phyloP scores from a whole-genome alignment of 768 basidiomycete genomes.

The Lentinula sp. region DNA sequence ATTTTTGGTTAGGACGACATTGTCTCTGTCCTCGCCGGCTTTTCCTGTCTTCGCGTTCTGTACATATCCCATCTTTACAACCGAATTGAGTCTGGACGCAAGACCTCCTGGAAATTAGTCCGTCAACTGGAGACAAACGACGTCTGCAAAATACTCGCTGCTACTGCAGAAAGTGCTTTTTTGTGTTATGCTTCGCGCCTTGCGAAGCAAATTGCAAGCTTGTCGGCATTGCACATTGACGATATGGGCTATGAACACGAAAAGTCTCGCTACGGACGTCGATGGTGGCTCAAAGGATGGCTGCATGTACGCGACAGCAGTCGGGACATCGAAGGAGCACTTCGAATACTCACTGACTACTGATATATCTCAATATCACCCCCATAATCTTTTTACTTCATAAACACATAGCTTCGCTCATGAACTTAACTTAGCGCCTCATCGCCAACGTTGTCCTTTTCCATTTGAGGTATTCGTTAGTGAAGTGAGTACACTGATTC shows the following conservation, averaged over 20 bases:
- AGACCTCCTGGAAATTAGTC: neutral
- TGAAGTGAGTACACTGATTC: too few species aligned
- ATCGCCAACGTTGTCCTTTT: too few species aligned
- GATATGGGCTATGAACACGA: neutral
- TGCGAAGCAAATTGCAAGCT: neutral
- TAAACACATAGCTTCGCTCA: too few species aligned
- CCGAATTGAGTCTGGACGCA: neutral
- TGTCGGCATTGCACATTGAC: neutral
- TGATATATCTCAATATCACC: too few species aligned
- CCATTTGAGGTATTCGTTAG: too few species aligned
- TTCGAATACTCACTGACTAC: neutral
- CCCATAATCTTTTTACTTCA: too few species aligned
- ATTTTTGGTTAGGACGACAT: neutral
- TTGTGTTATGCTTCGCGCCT: neutral
- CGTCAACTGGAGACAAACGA: neutral
- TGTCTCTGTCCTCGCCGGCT: neutral
- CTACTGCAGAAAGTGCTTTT: neutral
- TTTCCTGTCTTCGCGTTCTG: neutral
- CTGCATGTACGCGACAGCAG: neutral
- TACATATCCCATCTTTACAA: neutral
- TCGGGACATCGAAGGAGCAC: neutral
- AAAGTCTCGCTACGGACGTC: neutral
- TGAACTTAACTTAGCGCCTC: too few species aligned
- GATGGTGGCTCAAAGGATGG: neutral
- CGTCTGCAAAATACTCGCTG: neutral